Conservation (phyloP, 202 grass and related monocot species). For the Miscanthus sacchariflorus region DNA sequence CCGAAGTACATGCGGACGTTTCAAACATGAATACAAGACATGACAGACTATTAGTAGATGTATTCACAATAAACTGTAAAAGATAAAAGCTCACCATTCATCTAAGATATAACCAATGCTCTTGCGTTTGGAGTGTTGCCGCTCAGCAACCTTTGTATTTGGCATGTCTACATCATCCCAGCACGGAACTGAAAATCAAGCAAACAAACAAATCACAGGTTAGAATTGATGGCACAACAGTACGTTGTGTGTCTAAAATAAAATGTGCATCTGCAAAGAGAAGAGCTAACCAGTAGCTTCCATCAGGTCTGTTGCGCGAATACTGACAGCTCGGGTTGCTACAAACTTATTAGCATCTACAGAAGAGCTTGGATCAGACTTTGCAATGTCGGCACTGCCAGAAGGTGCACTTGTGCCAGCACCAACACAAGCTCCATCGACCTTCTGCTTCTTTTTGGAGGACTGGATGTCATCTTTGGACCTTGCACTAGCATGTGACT, state of each 20-base stretch:
- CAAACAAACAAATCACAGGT: slow-evolving; percentile 9
- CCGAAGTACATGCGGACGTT: background rate
- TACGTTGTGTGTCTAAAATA: slow-evolving; percentile 8
- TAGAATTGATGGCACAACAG: slow-evolving; percentile 3
- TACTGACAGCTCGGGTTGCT: slow-evolving; percentile 28
- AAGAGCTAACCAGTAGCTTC: slow-evolving; percentile 62
- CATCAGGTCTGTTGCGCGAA: slow-evolving; percentile 60
- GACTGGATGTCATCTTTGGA: slow-evolving; percentile 9
- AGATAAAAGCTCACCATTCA: slow-evolving; percentile 69
- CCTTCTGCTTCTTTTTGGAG: slow-evolving; percentile 14
- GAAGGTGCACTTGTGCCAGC: slow-evolving; percentile 29
- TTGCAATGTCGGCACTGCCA: background rate
- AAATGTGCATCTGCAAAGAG: background rate
- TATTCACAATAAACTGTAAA: background rate
- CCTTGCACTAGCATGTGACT: slow-evolving; percentile 11
- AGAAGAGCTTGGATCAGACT: slow-evolving; percentile 16
- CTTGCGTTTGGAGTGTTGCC: slow-evolving; percentile 33
- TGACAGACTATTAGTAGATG: background rate
- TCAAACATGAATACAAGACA: background rate
- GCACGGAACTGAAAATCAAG: slow-evolving; percentile 63
- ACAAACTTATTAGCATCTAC: slow-evolving; percentile 2
- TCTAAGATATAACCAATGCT: slow-evolving; percentile 81
- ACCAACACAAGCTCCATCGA: slow-evolving; percentile 24
- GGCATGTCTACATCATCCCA: slow-evolving; percentile 67
- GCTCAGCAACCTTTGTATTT: slow-evolving; percentile 29